These are phyloP conservation scores for Oryza meridionalis DNA, from an alignment of 176 grass and related monocot species.

Conservation along the genomic window DNA sequence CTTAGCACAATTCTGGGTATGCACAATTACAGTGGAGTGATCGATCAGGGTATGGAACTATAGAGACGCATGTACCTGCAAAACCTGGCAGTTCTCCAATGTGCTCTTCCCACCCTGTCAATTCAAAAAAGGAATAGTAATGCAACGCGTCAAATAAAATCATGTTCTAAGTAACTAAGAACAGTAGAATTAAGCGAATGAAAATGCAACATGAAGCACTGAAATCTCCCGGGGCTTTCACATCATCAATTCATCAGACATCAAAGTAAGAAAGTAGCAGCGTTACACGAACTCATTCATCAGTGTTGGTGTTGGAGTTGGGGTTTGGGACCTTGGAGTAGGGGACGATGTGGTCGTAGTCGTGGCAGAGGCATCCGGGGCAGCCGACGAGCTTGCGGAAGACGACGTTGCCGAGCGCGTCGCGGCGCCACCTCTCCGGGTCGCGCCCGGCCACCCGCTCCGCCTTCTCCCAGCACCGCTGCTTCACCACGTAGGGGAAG, in stretches of 20 bases:
- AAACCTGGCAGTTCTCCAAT: conserved; percentile 95
- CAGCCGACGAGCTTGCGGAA: conserved; percentile 96
- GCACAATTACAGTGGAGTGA: neutral
- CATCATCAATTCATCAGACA: neutral
- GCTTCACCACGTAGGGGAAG: conserved; percentile 83
- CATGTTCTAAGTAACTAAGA: neutral
- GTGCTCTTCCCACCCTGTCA: conserved; percentile 90
- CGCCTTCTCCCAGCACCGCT: conserved; percentile 97
- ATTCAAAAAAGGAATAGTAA: conserved; percentile 21
- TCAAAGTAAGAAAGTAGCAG: neutral
- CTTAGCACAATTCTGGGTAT: neutral
- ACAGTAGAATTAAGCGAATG: neutral
- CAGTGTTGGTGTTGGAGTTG: neutral
- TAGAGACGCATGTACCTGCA: conserved; percentile 59
- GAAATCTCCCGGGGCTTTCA: neutral
- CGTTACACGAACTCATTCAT: neutral
- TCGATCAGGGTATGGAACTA: neutral
- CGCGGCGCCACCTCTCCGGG: conserved; percentile 93
- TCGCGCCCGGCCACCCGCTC: conserved; percentile 74
- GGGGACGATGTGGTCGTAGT: conserved; percentile 93
- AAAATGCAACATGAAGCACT: neutral
- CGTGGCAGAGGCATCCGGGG: conserved; percentile 96
- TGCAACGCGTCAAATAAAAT: neutral
- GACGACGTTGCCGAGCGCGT: conserved; percentile 85
- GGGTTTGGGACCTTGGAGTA: conserved; percentile 71